phyloP scores from a whole-genome alignment of 257 asterid genomes.

The Solanum pinnatisectum region DNA sequence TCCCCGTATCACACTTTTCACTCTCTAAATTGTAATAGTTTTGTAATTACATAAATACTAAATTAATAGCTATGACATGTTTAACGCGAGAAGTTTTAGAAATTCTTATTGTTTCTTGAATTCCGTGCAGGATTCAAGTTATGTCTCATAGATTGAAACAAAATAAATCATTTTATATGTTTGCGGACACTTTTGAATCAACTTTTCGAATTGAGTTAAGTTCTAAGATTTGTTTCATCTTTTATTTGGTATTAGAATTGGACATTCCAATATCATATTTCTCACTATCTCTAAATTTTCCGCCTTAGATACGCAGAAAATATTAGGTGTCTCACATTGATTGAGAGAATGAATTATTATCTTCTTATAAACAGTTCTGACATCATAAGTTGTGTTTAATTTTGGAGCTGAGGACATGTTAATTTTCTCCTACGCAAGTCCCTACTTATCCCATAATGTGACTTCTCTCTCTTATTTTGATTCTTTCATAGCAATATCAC shows the following conservation, averaged over 20 bases:
- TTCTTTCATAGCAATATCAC: background rate
- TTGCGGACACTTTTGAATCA: background rate
- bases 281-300: too few relatives aligned
- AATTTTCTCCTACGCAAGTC: background rate
- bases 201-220: background rate
- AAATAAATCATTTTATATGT: background rate
- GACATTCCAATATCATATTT: too few relatives aligned
- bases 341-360: background rate
- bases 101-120: background rate
- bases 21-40: background rate
- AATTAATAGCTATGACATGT: background rate
- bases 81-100: background rate
- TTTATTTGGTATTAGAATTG: too few relatives aligned
- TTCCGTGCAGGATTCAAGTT: background rate
- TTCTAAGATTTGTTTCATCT: too few relatives aligned
- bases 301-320: too few relatives aligned
- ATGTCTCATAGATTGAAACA: background rate
- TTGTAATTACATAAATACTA: too few relatives aligned
- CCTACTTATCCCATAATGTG: background rate
- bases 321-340: background rate
- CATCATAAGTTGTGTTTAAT: background rate
- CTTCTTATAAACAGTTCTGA: background rate
- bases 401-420: background rate
- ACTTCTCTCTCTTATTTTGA: background rate
- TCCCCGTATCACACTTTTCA: background rate